These are phyloP conservation scores for Tolypocladium paradoxum DNA, from an alignment of 2,329 filamentous ascomycete genomes.

Conservation along the genomic window DNA sequence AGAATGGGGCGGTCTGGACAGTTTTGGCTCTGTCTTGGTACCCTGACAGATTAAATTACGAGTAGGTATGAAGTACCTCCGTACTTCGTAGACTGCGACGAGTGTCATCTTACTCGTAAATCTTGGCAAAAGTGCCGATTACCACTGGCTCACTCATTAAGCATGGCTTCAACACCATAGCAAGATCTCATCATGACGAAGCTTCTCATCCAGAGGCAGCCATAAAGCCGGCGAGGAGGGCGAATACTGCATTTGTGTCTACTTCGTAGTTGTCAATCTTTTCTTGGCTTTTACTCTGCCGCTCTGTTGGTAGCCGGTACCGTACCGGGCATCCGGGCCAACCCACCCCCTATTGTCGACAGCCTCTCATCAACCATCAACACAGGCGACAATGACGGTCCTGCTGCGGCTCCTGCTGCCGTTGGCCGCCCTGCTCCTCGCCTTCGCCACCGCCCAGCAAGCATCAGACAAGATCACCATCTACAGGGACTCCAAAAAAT, in stretches of 20 bases:
- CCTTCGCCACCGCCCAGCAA: constrained; percentile 8
- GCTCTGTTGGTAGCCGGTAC: neutral
- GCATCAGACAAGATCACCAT: constrained; percentile 12
- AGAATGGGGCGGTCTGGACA: too few relatives aligned
- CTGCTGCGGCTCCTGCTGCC: constrained; percentile 5
- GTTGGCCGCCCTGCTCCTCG: constrained; percentile 3
- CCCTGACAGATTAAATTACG: too few relatives aligned
- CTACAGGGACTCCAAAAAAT: constrained; percentile 26
- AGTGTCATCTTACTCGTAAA: too few relatives aligned
- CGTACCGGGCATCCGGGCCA: neutral
- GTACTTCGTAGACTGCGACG: too few relatives aligned
- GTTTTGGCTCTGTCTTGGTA: too few relatives aligned
- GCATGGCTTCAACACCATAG: neutral
- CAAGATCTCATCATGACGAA: neutral
- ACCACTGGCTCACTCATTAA: too few relatives aligned
- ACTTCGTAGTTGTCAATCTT: neutral
- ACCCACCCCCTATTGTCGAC: neutral
- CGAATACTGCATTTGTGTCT: neutral
- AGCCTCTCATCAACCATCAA: neutral
- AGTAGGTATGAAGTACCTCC: too few relatives aligned
- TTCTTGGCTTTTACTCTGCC: neutral
- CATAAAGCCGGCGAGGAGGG: neutral
- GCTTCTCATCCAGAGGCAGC: neutral
- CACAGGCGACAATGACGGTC: neutral
- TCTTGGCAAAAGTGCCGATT: too few relatives aligned